Percentiles rank a stretch among this genome's conserved stretches.
Conservation (phyloP, 306 rosid species). For the Castanospermum australe region DNA sequence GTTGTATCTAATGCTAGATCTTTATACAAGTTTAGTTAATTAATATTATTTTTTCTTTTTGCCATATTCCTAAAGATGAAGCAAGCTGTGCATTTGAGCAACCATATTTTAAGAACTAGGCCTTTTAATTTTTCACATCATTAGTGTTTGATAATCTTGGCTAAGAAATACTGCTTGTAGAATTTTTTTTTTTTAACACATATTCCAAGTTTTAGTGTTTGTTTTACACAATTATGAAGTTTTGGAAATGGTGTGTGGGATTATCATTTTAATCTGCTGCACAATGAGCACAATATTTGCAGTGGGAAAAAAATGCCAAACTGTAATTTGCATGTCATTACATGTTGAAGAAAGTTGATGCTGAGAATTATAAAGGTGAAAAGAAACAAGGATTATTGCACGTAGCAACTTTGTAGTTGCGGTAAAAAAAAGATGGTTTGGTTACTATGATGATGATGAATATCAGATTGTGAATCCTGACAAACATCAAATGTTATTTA, state of each 20-base stretch:
- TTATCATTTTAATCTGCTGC: background rate
- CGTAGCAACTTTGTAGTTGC: background rate
- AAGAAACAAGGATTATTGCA: background rate
- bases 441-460: background rate
- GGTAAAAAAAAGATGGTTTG: background rate
- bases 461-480: background rate
- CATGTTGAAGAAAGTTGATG: background rate
- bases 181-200: background rate
- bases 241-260: background rate
- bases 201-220: background rate
- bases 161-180: background rate
- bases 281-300: background rate
- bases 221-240: background rate
- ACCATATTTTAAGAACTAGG: background rate
- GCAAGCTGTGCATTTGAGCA: background rate
- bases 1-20: background rate
- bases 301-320: background rate
- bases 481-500: background rate
- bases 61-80: background rate
- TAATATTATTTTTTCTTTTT: no score
- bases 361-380: background rate
- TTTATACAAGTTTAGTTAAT: background rate
- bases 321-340: background rate
- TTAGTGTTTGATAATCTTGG: background rate
- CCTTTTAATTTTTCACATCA: background rate